Evolutionary conservation across 768 basidiomycete genomes (phyloP), one percentile per base, ranked within the genome.

Genomic region (Termitomyces sp.): DNA sequence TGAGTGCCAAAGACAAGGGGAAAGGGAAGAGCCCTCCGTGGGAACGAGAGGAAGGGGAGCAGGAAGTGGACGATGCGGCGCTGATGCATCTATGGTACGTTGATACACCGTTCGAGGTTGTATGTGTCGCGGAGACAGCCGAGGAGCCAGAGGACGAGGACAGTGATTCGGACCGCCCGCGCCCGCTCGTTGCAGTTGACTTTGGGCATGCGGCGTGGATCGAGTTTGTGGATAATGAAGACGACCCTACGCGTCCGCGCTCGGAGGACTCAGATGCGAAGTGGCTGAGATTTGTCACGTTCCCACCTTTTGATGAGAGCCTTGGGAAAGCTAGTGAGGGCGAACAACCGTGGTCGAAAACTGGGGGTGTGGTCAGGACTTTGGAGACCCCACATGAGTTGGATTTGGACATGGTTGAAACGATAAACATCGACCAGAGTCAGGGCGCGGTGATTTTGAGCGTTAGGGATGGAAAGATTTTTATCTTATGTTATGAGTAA

Each of bases 131-230:
- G 50, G 86, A 87, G 58, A 71, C 69, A 14, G 10, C 23, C 0
- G 60, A 59, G 15, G 57, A 54, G 6, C 47, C 75, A 9, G 72
- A 74, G 15, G 70, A 70, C 28, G 75, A 71, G 1, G 75, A 71
- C 1, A 67, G 64, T 2, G 58, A 64, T 54, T 40, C 38, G 28
- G 83, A 82, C 31, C 75, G 83, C 4, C 83, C 84, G 19, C 75
- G 87, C 3, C 87, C 87, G 23, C 75, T 89, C 14, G 82, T 89
- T n/a, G 87, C 87, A 0, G 86, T 94, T 7, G 84, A 94, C 66
- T 95, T 94, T 71, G 89, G 90, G 42, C 91, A 93, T 63, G 88
- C 92, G 17, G 86, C 91, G 37, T 89, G 91, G 82, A 82, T 94
- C 47, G 87, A 89, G 64, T 82, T 84, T 63, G 65, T 61, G 60